Percentiles rank a stretch among this genome's conserved stretches.
Conservation (phyloP, 768 basidiomycete species). For the Boletus insuetus region DNA sequence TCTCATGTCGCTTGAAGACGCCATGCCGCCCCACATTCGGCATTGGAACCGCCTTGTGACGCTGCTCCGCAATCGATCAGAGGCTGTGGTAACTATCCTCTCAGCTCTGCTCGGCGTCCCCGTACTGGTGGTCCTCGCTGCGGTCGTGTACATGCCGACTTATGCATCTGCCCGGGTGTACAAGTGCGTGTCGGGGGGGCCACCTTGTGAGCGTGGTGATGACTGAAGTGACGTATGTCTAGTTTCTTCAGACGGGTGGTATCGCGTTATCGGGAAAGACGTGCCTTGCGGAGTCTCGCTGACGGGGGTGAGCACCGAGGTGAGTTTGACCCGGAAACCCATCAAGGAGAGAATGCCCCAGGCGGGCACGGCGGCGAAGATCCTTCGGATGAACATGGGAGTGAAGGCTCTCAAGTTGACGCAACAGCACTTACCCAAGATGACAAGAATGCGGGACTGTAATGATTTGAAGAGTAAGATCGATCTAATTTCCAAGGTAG, state of each 20-base stretch:
- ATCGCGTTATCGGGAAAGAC: neutral
- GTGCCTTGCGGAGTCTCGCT: neutral
- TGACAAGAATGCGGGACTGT: too few relatives aligned
- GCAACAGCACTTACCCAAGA: too few relatives aligned
- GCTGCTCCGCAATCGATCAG: neutral
- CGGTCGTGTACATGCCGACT: slow-evolving; percentile 4
- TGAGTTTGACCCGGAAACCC: too few relatives aligned
- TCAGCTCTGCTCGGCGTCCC: slow-evolving; percentile 21
- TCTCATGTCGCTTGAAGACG: slow-evolving; percentile 16
- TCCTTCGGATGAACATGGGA: too few relatives aligned
- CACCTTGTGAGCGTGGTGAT: neutral
- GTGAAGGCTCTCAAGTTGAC: too few relatives aligned
- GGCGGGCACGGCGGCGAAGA: too few relatives aligned
- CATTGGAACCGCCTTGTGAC: slow-evolving; percentile 19
- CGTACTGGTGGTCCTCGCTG: slow-evolving; percentile 11
- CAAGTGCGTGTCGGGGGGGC: slow-evolving; percentile 3
- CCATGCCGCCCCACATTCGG: slow-evolving; percentile 13
- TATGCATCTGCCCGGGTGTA: neutral
- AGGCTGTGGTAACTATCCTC: slow-evolving; percentile 4
- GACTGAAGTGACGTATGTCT: neutral
- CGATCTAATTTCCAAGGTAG: too few relatives aligned
- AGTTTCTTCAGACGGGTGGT: neutral
- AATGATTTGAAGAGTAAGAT: too few relatives aligned
- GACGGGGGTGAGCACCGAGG: too few relatives aligned
- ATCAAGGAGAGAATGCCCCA: rapidly evolving